Base-by-base conservation (phyloP, 2,329 filamentous ascomycete genomes). In the Stachybotrys echinatus region DNA sequence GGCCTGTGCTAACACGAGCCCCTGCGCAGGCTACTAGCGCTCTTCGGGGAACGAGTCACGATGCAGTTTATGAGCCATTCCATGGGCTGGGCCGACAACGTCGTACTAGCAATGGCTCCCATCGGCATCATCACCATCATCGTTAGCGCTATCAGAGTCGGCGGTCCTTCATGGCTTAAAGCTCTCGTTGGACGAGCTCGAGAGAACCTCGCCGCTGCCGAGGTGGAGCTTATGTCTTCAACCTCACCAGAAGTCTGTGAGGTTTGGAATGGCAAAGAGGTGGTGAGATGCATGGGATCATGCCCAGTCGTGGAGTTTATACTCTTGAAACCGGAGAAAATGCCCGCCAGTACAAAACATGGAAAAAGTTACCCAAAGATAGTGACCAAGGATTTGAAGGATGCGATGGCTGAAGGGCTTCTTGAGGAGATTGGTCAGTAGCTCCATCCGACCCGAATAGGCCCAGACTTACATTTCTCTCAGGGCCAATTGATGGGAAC, bases 1-100 rank as follows among this genome's bases (percentile, higher is more conserved):
- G 8, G 8, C 19, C 8, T 20, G 39, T 42, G 19, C 39, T 42
- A 18, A 42, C 39, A 42, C 8, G 21, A 10, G 8, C 12, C 12
- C 19, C 7, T 18, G 19, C 39, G 12, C 18, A 59, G 58, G 6
- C 37, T 61, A 2, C 42, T 62, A 0, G 49, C 58, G 0, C 59
- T 62, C 2, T 77, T 77, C 37, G 74, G 74, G 1, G 74, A 77
- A 39, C 62, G 67, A 19, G 66, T 75, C 4, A 71, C 73, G 0
- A 76, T 71, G 56, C 74, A 77, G 55, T 77, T 74, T 48, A 64
- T 77, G 21, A 75, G 71, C 44, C 66, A 75, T 31, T 68, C 69
- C 0, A 62, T 70, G 3, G 65, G 61, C 2, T 60, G 65, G 43
- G 56, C 69, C 0, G 76, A 78, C 39, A 68, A 70, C 37, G 57